Conservation (phyloP, 129 eudicot species). For the Centaurea solstitialis region DNA sequence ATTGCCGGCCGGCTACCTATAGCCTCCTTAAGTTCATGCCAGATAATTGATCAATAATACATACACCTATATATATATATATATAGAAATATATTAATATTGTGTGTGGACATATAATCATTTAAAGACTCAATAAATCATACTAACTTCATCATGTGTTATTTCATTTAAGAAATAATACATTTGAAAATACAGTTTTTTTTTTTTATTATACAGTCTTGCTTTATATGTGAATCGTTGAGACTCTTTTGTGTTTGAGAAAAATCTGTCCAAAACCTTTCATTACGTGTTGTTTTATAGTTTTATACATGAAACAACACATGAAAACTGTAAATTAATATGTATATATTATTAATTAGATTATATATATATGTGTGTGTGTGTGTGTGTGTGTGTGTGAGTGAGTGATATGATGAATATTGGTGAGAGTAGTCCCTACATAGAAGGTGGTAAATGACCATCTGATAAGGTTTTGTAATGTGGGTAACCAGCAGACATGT, state of each 20-base stretch:
- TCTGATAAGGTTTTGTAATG: slow-evolving; percentile 28
- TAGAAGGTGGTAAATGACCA: slow-evolving; percentile 18
- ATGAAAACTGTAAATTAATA: not conserved
- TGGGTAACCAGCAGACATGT: slow-evolving; percentile 37
- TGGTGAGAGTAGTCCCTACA: slow-evolving; percentile 15
- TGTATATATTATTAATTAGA: not conserved
- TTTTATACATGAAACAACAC: not conserved
- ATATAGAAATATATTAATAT: no score
- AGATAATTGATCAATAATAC: not conserved
- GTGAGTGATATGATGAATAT: not conserved
- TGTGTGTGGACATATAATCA: no score
- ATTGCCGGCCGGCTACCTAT: not conserved
- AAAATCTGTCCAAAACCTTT: no score
- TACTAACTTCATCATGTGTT: no score
- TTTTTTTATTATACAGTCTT: no score
- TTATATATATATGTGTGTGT: not conserved
- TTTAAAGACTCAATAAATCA: not conserved
- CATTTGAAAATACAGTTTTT: no score
- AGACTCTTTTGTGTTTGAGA: no score
- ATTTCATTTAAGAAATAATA: no score
- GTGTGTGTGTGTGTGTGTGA: not conserved
- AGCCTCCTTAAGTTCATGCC: not conserved
- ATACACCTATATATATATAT: no score
- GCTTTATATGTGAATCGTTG: no score
- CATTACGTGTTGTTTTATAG: no score